Percentiles rank a stretch among this genome's conserved stretches.
These are phyloP conservation scores for Diutina pseudorugosa DNA, from an alignment of 1,139 yeast species.

Conservation along the genomic window DNA sequence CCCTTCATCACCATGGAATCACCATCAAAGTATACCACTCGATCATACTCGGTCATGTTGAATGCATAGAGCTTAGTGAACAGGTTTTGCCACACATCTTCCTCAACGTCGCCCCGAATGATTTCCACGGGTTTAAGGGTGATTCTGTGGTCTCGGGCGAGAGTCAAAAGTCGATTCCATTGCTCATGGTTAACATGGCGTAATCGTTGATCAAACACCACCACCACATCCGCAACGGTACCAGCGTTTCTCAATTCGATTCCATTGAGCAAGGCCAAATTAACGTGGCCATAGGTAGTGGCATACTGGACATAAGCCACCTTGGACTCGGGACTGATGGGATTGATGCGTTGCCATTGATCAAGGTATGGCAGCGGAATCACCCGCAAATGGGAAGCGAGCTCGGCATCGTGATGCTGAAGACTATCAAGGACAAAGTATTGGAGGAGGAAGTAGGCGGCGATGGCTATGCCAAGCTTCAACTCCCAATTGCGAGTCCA, in stretches of 20 bases:
- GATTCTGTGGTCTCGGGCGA: conserved; percentile 5
- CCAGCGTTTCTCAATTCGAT: background rate
- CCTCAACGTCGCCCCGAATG: conserved; percentile 10
- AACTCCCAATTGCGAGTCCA: conserved; percentile 1
- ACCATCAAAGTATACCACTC: conserved; percentile 29
- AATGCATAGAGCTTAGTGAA: conserved; percentile 45
- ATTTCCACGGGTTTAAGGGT: conserved; percentile 5
- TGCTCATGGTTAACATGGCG: background rate
- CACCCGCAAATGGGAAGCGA: background rate
- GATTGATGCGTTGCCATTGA: background rate
- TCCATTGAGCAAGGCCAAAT: background rate
- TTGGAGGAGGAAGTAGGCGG: background rate
- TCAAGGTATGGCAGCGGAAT: background rate
- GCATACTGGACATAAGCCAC: conserved; percentile 2
- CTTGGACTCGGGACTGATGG: background rate
- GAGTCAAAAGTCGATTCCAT: background rate
- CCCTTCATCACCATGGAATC: conserved; percentile 24
- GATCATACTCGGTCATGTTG: conserved; percentile 30
- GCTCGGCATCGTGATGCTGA: background rate
- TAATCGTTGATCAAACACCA: background rate
- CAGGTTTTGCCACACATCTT: conserved; percentile 35
- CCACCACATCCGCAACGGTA: background rate
- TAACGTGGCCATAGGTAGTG: background rate
- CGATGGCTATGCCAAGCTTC: background rate
- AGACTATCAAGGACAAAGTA: background rate